A percentile compares a stretch with the other conserved stretches of the same genome.
Conservation (phyloP, 371 early-diverging fungal genomes). For the Lichtheimia ornata region DNA sequence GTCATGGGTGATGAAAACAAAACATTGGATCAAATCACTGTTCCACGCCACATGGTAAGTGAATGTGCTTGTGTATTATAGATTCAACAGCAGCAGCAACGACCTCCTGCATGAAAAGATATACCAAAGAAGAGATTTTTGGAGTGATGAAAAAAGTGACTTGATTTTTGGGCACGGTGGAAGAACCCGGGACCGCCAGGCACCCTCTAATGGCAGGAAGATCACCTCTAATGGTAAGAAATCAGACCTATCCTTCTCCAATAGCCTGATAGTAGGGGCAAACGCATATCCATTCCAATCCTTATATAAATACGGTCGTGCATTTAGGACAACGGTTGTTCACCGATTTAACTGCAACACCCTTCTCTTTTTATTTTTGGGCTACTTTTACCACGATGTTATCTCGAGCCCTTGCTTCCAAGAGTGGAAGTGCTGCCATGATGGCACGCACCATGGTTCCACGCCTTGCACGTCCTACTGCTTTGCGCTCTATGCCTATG, state of each 20-base stretch:
- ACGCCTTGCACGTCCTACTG: slow-evolving; percentile 4
- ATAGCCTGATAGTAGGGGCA: slow-evolving; percentile 8
- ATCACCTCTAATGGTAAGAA: slow-evolving; percentile 25
- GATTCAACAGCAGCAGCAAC: too few relatives aligned
- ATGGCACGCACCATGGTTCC: slow-evolving; percentile 6
- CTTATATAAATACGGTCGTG: neutral
- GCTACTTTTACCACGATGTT: slow-evolving; percentile 5
- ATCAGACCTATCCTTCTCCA: slow-evolving; percentile 14
- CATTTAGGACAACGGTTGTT: neutral
- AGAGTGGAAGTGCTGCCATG: slow-evolving; percentile 4
- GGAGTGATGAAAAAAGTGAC: slow-evolving; percentile 2
- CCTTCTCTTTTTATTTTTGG: slow-evolving; percentile 12
- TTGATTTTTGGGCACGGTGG: slow-evolving; percentile 14
- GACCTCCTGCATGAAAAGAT: slow-evolving; percentile 2
- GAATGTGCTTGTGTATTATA: too few relatives aligned
- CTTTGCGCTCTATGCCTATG: neutral
- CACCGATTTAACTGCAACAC: neutral
- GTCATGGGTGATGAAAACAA: too few relatives aligned
- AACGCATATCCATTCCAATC: too few relatives aligned
- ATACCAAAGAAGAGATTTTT: neutral
- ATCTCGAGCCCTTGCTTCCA: slow-evolving; percentile 16
- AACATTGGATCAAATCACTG: too few relatives aligned
- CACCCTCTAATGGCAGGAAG: slow-evolving; percentile 24
- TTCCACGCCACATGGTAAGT: too few relatives aligned
- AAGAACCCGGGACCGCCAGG: slow-evolving; percentile 19